Percentiles rank a stretch among this genome's conserved stretches.
Conservation (phyloP, 495 filamentous ascomycete genomes). For the Penicillium fimorum region DNA sequence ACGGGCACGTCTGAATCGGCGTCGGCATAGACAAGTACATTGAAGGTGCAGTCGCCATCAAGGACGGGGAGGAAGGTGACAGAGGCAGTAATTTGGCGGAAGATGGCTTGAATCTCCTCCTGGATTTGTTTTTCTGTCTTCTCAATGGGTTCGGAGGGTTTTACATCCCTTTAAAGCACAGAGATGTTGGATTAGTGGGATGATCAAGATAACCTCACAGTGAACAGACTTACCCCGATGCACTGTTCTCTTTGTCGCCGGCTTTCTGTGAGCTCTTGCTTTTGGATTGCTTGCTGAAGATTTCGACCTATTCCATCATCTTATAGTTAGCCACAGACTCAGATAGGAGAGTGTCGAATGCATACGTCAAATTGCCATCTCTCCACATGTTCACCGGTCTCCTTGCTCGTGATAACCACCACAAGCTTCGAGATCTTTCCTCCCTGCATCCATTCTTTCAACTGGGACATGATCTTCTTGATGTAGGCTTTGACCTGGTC, state of each 20-base stretch:
- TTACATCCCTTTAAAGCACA: constrained; percentile 27
- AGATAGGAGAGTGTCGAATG: neutral
- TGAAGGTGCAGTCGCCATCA: constrained; percentile 93
- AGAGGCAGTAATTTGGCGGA: constrained; percentile 95
- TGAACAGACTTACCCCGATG: constrained; percentile 46
- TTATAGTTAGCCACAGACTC: constrained; percentile 9
- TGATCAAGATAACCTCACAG: neutral
- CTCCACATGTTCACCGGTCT: constrained; percentile 93
- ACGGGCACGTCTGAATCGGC: constrained; percentile 95
- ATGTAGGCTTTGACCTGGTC: constrained; percentile 99
- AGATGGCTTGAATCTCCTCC: constrained; percentile 89
- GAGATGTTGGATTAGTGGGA: constrained; percentile 7
- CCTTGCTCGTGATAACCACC: constrained; percentile 91
- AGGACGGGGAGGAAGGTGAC: constrained; percentile 96
- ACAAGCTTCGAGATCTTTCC: constrained; percentile 97
- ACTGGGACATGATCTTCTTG: constrained; percentile 96
- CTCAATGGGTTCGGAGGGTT: constrained; percentile 47
- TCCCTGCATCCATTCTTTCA: constrained; percentile 93
- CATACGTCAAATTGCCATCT: constrained; percentile 96
- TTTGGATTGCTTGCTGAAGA: constrained; percentile 59
- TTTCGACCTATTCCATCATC: constrained; percentile 55
- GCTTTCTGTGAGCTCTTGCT: constrained; percentile 50
- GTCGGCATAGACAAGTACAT: constrained; percentile 96
- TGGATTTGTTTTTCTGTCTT: constrained; percentile 95
- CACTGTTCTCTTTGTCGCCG: constrained; percentile 62